phyloP scores from a whole-genome alignment of 176 grass and related monocot species.

The Eragrostis nindensis region DNA sequence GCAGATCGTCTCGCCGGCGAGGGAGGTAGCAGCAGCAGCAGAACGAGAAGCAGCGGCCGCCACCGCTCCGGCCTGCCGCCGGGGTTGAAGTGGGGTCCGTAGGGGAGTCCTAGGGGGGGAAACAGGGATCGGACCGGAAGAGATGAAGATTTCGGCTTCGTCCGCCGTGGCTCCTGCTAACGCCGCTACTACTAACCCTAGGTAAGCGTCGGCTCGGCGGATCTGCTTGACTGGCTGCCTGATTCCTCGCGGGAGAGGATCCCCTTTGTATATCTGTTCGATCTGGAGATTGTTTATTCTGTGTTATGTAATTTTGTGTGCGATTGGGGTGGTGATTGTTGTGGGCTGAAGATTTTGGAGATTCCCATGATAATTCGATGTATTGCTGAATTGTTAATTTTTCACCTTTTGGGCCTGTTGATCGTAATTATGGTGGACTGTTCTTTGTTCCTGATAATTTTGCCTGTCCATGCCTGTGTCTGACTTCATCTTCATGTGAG shows the following conservation, averaged over 20 bases:
- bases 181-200: slow-evolving; percentile 25
- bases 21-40: background rate
- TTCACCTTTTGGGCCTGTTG: background rate
- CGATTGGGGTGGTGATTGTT: background rate
- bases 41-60: background rate
- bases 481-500: background rate
- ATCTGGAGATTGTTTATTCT: background rate
- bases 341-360: background rate
- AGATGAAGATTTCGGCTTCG: slow-evolving; percentile 49
- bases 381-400: slow-evolving; percentile 2
- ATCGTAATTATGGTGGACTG: background rate
- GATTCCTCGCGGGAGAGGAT: background rate
- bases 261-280: background rate
- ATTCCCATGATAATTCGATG: background rate
- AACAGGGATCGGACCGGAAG: slow-evolving; percentile 27
- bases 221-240: slow-evolving; percentile 15
- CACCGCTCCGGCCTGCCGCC: slow-evolving; percentile 35
- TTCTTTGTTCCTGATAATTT: background rate
- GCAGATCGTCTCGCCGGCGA: background rate
- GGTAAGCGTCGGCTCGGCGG: slow-evolving; percentile 32
- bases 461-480: background rate
- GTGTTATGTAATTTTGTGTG: background rate
- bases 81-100: slow-evolving; percentile 39
- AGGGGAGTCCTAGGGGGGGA: slow-evolving; percentile 34
- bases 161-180: slow-evolving; percentile 22